A percentile compares a stretch with the other conserved stretches of the same genome.
Conservation (phyloP, 2,329 filamentous ascomycete species). For the Metarhizium rileyi region DNA sequence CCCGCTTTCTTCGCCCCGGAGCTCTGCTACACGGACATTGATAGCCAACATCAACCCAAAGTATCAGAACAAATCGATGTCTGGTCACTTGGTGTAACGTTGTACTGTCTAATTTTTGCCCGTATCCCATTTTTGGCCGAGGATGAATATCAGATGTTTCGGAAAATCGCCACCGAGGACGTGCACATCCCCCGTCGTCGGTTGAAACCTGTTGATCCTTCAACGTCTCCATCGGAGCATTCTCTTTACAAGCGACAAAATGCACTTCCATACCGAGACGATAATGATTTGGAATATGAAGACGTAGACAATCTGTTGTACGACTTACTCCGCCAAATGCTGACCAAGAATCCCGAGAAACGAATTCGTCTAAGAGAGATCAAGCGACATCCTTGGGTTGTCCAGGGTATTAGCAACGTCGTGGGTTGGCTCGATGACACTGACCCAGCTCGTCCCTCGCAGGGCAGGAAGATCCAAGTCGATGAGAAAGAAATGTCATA, state of each 20-base stretch:
- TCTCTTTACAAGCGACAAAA: constrained; percentile 49
- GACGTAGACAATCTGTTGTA: constrained; percentile 70
- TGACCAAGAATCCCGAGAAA: constrained; percentile 81
- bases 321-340: constrained; percentile 68
- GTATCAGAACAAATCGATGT: constrained; percentile 93
- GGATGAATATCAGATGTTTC: constrained; percentile 86
- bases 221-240: constrained; percentile 43
- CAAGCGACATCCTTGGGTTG: constrained; percentile 88
- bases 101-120: constrained; percentile 91
- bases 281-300: constrained; percentile 76
- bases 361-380: constrained; percentile 86
- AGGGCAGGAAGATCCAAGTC: constrained; percentile 82
- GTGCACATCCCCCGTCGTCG: constrained; percentile 78
- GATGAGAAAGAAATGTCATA: constrained; percentile 82
- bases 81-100: constrained; percentile 91
- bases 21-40: constrained; percentile 78
- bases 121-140: constrained; percentile 88
- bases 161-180: constrained; percentile 84
- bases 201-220: constrained; percentile 63
- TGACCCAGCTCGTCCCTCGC: constrained; percentile 67
- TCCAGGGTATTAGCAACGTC: constrained; percentile 65
- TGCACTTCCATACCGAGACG: constrained; percentile 59
- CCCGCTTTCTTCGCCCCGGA: constrained; percentile 97
- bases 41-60: constrained; percentile 58
- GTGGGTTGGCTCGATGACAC: constrained; percentile 87